Percentiles rank a stretch among this genome's conserved stretches.
Evolutionary conservation across 768 basidiomycete species (phyloP).

Genomic region (Rhodotorula babjevae): DNA sequence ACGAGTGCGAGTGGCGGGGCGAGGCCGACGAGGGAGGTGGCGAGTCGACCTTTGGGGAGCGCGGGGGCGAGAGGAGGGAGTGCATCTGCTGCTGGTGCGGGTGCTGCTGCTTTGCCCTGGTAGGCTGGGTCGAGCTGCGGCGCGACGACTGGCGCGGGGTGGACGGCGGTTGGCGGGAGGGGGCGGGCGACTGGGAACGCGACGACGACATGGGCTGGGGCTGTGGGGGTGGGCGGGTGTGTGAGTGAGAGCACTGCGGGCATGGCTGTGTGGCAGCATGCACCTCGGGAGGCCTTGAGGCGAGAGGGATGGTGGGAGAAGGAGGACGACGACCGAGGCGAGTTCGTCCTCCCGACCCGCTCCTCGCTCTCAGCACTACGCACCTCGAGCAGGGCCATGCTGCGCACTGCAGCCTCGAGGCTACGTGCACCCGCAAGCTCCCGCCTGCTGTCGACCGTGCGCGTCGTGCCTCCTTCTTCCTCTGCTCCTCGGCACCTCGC

Average conservation of each 20-base stretch:
- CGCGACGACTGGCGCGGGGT: neutral
- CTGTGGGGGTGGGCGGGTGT: neutral
- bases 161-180: neutral
- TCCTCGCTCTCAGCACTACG: too few species aligned
- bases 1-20: neutral
- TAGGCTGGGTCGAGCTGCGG: neutral
- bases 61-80: neutral
- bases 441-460: conserved; percentile 3
- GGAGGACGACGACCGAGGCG: too few species aligned
- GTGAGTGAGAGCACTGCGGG: neutral
- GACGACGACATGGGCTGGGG: neutral
- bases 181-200: neutral
- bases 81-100: neutral
- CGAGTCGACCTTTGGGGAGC: neutral
- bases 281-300: neutral
- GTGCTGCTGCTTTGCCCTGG: conserved; percentile 6
- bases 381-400: neutral
- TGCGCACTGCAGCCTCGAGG: neutral
- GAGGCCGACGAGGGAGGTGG: neutral
- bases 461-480: neutral
- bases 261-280: neutral
- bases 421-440: neutral
- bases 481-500: conserved; percentile 13
- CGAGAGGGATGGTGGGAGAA: neutral
- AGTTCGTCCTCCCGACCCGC: too few species aligned